Percentiles rank a stretch among this genome's conserved stretches.
These are phyloP conservation scores for Myrica gale DNA, from an alignment of 306 rosid species.

Conservation along the genomic window DNA sequence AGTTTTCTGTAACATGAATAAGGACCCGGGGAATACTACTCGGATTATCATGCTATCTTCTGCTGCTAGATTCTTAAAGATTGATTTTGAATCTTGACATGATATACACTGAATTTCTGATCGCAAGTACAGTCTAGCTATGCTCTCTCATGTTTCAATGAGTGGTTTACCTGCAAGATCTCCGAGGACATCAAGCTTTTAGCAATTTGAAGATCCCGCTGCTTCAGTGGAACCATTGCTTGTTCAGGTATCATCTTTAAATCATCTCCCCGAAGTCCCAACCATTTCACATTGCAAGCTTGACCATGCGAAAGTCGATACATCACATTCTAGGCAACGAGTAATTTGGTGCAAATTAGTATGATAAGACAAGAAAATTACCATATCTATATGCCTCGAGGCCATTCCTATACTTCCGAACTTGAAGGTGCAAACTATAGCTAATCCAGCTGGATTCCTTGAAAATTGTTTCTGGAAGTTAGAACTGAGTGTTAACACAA, in stretches of 20 bases:
- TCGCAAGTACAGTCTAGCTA: too few species aligned
- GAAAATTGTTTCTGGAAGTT: background rate
- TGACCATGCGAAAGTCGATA: background rate
- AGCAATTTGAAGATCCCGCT: constrained; percentile 21
- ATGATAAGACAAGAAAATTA: constrained; percentile 26
- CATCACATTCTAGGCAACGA: constrained; percentile 13
- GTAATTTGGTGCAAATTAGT: background rate
- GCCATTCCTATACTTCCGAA: constrained; percentile 86
- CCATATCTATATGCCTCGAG: constrained; percentile 90
- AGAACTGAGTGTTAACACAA: background rate
- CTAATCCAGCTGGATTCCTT: constrained; percentile 97
- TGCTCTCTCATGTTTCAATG: too few species aligned
- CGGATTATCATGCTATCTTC: too few species aligned
- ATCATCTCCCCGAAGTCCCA: constrained; percentile 76
- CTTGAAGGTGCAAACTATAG: constrained; percentile 84
- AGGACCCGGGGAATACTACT: too few species aligned
- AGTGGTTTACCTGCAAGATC: constrained; percentile 54
- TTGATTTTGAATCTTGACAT: too few species aligned
- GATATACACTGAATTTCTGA: too few species aligned
- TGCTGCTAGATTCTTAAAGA: too few species aligned
- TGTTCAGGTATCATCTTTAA: constrained; percentile 37
- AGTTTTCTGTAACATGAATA: too few species aligned
- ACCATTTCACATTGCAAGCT: constrained; percentile 92
- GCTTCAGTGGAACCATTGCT: too few species aligned
- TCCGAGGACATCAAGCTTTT: constrained; percentile 75